Base-by-base conservation (phyloP, 129 eudicot species). In the Arctium minus region DNA sequence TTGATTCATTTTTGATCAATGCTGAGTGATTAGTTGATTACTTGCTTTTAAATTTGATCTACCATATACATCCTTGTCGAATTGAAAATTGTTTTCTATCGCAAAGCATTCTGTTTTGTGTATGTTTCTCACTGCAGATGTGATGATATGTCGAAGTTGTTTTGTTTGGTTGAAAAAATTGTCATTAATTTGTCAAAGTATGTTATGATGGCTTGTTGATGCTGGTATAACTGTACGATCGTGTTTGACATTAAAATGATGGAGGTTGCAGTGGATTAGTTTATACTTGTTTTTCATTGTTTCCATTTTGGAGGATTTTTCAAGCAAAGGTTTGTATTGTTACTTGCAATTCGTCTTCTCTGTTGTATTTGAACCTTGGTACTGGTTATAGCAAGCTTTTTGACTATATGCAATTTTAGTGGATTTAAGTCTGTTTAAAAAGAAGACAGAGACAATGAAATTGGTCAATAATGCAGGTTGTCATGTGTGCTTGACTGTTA, bases 1-100 rank as follows among this genome's bases (percentile, higher is more conserved):
- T 56, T 73, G 44, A 60, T 39, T 73, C 64, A 74, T 15, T 64
- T 64, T 30, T 74, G 80, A 64, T 82, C 4, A 82, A 82, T 82
- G 75, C 74, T 30, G 48, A 38, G 27, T 65, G 17, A 8, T 22
- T 74, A 65, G 44, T 36, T 82, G 39, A 74, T 65, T 64, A 31
- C 8, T 65, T 27, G 30, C 48, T n/a, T 33, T 37, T n/a, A 56
- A 53, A 72, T 80, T 72, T 39, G 60, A 56, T 80, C 48, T 33
- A 80, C 29, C 70, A 37, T 31, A 13, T 79, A 67, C 12, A 22
- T 80, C 12, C 18, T 33, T 33, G 11, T n/a, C 12, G 13, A 80
- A 53, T 18, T 80, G 64, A 81, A 22, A 15, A 6, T 53, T 42
- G 78, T 35, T 48, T 18, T 50, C 37, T 22, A 17, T 80, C 78